phyloP scores from a whole-genome alignment of 495 filamentous ascomycete species.

The Lophium mytilinum region DNA sequence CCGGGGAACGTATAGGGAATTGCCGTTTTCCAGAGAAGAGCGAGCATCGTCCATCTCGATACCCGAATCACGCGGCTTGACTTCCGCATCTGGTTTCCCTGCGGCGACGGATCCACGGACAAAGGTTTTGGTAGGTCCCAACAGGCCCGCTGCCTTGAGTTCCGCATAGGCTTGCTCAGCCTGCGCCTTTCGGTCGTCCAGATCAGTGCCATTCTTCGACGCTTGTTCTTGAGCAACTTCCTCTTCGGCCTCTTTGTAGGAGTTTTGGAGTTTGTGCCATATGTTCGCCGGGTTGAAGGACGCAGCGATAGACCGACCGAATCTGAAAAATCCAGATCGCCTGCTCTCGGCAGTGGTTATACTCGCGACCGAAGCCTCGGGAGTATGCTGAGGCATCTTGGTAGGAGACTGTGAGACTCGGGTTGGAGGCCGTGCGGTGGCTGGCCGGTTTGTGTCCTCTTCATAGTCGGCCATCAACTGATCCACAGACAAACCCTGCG shows the following conservation, averaged over 20 bases:
- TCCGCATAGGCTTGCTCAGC: constrained; percentile 53
- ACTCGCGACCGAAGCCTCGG: background rate
- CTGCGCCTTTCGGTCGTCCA: constrained; percentile 35
- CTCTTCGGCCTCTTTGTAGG: constrained; percentile 4
- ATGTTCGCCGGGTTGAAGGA: constrained; percentile 23
- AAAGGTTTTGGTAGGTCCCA: constrained; percentile 25
- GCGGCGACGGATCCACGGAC: background rate
- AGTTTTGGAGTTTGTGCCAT: constrained; percentile 16
- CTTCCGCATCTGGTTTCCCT: background rate
- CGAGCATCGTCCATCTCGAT: constrained; percentile 25
- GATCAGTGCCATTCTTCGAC: background rate
- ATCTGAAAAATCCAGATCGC: constrained; percentile 18
- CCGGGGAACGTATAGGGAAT: constrained; percentile 5
- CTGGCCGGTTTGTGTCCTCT: background rate
- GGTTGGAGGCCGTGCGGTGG: background rate
- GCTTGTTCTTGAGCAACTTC: background rate
- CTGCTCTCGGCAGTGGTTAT: background rate
- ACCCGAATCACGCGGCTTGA: constrained; percentile 25
- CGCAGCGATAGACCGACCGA: constrained; percentile 18
- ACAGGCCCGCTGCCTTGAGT: constrained; percentile 52
- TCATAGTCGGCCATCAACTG: constrained; percentile 28
- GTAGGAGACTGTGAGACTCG: background rate
- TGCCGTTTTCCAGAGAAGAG: constrained; percentile 11
- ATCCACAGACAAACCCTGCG: constrained; percentile 18
- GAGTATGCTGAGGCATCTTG: background rate